Conservation (phyloP, 1,284 basidiomycete species). For the Ganoderma lucidum region DNA sequence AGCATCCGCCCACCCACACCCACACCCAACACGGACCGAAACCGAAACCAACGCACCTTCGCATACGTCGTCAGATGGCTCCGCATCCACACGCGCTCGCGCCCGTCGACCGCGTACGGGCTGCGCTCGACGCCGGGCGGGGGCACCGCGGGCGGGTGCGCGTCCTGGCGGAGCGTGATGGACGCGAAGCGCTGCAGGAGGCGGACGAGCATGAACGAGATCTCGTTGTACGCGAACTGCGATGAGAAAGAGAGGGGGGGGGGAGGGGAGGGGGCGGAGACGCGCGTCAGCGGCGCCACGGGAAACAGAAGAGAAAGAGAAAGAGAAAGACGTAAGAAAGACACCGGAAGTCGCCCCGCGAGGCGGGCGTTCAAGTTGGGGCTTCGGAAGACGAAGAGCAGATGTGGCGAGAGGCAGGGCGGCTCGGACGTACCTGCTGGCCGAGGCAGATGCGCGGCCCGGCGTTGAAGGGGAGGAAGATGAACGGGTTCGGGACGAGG, state of each 20-base stretch:
- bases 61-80: constrained; percentile 64
- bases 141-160: constrained; percentile 41
- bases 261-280: too few relatives aligned
- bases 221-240: constrained; percentile 75
- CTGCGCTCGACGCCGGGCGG: constrained; percentile 33
- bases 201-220: constrained; percentile 70
- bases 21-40: too few relatives aligned
- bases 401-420: too few relatives aligned
- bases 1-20: too few relatives aligned
- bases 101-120: constrained; percentile 44
- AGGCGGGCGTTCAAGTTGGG: too few relatives aligned
- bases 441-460: too few relatives aligned
- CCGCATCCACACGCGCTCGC: constrained; percentile 62
- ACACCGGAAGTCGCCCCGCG: too few relatives aligned
- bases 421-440: too few relatives aligned
- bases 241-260: background rate
- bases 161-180: constrained; percentile 51
- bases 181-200: constrained; percentile 66
- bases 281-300: background rate
- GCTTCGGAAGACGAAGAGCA: too few relatives aligned
- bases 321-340: too few relatives aligned
- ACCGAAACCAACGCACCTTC: constrained; percentile 44
- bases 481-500: constrained; percentile 42
- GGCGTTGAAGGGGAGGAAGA: too few relatives aligned
- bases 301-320: too few relatives aligned